phyloP scores from a whole-genome alignment of 352 stramenopile genomes.

The Globisporangium paddicum region DNA sequence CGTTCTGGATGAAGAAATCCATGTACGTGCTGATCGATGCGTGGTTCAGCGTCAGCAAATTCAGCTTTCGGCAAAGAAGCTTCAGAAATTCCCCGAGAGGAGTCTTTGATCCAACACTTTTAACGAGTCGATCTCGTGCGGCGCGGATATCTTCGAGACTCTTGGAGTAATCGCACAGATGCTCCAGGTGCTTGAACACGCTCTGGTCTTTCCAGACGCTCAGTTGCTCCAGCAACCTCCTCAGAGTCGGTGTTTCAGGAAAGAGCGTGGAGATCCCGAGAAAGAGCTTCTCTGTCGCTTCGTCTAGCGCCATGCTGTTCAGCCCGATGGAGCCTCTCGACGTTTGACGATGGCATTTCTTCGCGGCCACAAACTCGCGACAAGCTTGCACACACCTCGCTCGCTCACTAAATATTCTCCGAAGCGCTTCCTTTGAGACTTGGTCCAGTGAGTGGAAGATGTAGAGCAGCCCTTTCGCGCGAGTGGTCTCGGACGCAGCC shows the following conservation, averaged over 20 bases:
- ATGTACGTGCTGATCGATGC: slow-evolving; percentile 29
- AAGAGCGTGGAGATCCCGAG: slow-evolving; percentile 46
- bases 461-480: slow-evolving; percentile 67
- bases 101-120: slow-evolving; percentile 75
- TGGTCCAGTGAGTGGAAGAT: slow-evolving; percentile 66
- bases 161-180: slow-evolving; percentile 51
- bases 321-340: slow-evolving; percentile 12
- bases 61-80: slow-evolving; percentile 77
- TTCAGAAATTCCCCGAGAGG: slow-evolving; percentile 75
- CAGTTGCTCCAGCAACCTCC: slow-evolving; percentile 60
- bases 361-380: slow-evolving; percentile 39
- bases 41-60: slow-evolving; percentile 63
- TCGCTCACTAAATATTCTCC: slow-evolving; percentile 61
- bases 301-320: slow-evolving; percentile 15
- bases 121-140: slow-evolving; percentile 65
- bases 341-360: slow-evolving; percentile 31
- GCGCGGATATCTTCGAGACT: slow-evolving; percentile 41
- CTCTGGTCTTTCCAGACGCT: slow-evolving; percentile 72
- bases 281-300: slow-evolving; percentile 29
- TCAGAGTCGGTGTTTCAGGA: slow-evolving; percentile 45
- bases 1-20: slow-evolving; percentile 31
- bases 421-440: slow-evolving; percentile 62
- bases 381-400: slow-evolving; percentile 37
- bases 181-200: slow-evolving; percentile 68
- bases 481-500: slow-evolving; percentile 33